These are phyloP conservation scores for Pythium apleroticum DNA, from an alignment of 352 stramenopile species.

Conservation along the genomic window DNA sequence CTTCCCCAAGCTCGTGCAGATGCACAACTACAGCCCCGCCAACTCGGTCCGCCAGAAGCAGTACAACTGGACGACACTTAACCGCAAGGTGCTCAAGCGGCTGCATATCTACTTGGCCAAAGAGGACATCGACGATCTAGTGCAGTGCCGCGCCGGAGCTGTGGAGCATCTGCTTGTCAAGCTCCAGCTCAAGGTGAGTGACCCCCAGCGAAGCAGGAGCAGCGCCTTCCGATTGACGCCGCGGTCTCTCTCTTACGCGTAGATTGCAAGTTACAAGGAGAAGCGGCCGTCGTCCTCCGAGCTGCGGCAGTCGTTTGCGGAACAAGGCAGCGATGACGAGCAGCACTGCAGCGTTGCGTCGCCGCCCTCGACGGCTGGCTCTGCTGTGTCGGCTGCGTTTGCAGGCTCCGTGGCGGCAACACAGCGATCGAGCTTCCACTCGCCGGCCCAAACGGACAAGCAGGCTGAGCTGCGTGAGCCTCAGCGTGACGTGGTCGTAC, in stretches of 20 bases:
- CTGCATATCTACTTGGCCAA: slow-evolving; percentile 84
- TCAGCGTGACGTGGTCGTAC: slow-evolving; percentile 33
- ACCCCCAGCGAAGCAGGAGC: neutral
- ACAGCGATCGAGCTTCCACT: slow-evolving; percentile 17
- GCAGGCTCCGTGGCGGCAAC: neutral
- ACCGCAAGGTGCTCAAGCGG: slow-evolving; percentile 89
- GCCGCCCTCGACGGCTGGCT: slow-evolving; percentile 16
- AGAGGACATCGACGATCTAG: slow-evolving; percentile 91
- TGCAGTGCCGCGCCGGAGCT: slow-evolving; percentile 83
- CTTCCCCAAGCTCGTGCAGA: slow-evolving; percentile 94
- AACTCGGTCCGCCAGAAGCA: slow-evolving; percentile 94
- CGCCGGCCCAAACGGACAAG: slow-evolving; percentile 31
- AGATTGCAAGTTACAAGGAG: slow-evolving; percentile 82
- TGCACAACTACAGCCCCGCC: slow-evolving; percentile 95
- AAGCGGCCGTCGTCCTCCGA: slow-evolving; percentile 44
- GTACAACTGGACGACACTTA: slow-evolving; percentile 96
- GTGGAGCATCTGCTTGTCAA: slow-evolving; percentile 91
- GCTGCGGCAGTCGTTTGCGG: slow-evolving; percentile 7
- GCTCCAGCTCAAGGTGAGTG: slow-evolving; percentile 88
- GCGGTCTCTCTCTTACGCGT: slow-evolving; percentile 21
- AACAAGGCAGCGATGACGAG: slow-evolving; percentile 43
- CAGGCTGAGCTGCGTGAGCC: slow-evolving; percentile 41
- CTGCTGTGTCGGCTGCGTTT: slow-evolving; percentile 1
- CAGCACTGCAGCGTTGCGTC: slow-evolving; percentile 13
- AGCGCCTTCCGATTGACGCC: neutral